Evolutionary conservation across 1,284 basidiomycete species (phyloP), one percentile per base, ranked within the genome.

Genomic region (Heterobasidion parviporum): DNA sequence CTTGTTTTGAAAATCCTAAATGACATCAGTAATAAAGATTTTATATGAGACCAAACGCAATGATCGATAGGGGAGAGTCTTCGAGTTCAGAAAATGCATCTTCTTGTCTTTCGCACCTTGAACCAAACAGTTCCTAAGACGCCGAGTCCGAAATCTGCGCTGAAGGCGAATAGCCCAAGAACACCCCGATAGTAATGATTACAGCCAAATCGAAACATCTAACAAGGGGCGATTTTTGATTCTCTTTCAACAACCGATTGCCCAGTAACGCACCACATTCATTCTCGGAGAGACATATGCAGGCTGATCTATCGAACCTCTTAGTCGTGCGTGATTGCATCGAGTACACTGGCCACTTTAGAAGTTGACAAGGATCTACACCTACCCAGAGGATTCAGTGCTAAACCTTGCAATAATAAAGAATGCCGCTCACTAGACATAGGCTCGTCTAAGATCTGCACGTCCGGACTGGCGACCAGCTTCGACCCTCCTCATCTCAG

Each of bases 111-210:
- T 55, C 85, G 74, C 51, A 94, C 78, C 62, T 80, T 80, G 60
- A 83, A 74, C 77, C 88, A 88, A 10, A 95, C 91, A 20, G 86
- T 72, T 7, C 75, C 76, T 57, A 93, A 80, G 14, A 94, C 81
- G 8, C 80, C 69, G 2, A 85, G 50, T 3, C 78, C 85, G 63
- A 92, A 92, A 0, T 86, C 91, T 3, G 80, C 85, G 54, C 92
- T 87, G 67, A 87, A 95, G 0, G 80, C 92, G 61, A 94, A 92
- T 49, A 93, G 68, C 33, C 94, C 83, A 32, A 95, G 74, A 6
- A 95, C 89, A 63, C 95, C 89, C 51, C 90, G 74, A 66, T 92
- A 94, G 66, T 93, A 94, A 60, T 87, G 84, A 59, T 82, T 80
- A 26, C 26, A 2, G 26, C 5, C 3, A 26, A 26, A 26, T 3